A percentile compares a stretch with the other conserved stretches of the same genome.
Evolutionary conservation across 2,329 filamentous ascomycete species (phyloP).

Genomic region (Ophiostoma angusticollis): DNA sequence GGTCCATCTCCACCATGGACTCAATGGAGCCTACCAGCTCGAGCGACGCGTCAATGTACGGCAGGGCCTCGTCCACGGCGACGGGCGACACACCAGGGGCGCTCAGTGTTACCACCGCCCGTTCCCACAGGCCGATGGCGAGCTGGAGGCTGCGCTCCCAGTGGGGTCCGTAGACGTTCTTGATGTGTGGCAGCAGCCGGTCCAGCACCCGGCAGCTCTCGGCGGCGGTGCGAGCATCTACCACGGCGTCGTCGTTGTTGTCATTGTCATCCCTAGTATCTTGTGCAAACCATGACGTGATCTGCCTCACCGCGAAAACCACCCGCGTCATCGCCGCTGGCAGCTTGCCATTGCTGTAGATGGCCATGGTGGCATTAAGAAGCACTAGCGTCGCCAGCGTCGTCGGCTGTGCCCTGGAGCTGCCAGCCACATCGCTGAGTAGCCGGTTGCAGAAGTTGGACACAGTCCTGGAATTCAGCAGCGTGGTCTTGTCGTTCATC

Average conservation of each 20-base stretch:
- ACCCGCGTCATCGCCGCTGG: conserved; percentile 55
- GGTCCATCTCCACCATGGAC: conserved; percentile 54
- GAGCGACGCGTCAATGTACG: conserved; percentile 59
- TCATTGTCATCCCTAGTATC: conserved; percentile 30
- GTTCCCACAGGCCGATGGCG: conserved; percentile 44
- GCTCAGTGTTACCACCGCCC: conserved; percentile 21
- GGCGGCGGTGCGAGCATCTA: conserved; percentile 32
- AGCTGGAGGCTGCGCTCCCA: conserved; percentile 59
- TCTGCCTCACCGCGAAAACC: conserved; percentile 70
- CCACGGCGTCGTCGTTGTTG: neutral
- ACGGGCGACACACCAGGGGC: conserved; percentile 25
- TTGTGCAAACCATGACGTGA: conserved; percentile 51
- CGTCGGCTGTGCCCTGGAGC: conserved; percentile 26
- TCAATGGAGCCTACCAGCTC: conserved; percentile 55
- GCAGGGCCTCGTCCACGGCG: conserved; percentile 35
- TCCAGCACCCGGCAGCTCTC: conserved; percentile 45
- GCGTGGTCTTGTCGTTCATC: conserved; percentile 36
- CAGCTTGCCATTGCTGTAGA: conserved; percentile 39
- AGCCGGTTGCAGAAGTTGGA: conserved; percentile 46
- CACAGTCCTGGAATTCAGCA: conserved; percentile 34
- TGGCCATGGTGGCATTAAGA: conserved; percentile 36
- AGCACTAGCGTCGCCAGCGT: conserved; percentile 38
- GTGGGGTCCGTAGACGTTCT: conserved; percentile 75
- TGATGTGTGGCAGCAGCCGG: conserved; percentile 57
- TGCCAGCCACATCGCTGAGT: conserved; percentile 45